Evolutionary conservation across 805 yeast genomes (phyloP).

Genomic region (Candida coquimbonensis): DNA sequence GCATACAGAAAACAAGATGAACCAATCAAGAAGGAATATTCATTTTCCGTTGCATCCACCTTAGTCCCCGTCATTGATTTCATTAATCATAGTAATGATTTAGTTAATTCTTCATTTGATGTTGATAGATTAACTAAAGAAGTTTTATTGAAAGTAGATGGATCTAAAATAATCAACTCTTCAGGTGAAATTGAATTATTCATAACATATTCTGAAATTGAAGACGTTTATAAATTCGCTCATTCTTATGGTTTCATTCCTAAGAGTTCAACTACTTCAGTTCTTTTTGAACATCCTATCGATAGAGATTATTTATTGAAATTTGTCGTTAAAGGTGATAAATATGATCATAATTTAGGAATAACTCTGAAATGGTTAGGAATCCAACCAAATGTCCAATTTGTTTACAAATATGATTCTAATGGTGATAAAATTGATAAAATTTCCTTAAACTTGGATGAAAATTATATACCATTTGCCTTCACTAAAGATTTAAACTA

Average conservation of each 20-base stretch:
- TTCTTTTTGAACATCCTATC: slow-evolving; percentile 30
- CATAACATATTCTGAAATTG: slow-evolving; percentile 38
- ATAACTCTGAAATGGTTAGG: slow-evolving; percentile 29
- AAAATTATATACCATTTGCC: slow-evolving; percentile 28
- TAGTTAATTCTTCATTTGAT: slow-evolving; percentile 52
- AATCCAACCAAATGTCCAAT: slow-evolving; percentile 34
- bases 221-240: slow-evolving; percentile 34
- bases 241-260: slow-evolving; percentile 44
- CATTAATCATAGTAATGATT: slow-evolving; percentile 48
- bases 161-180: slow-evolving; percentile 3
- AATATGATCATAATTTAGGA: slow-evolving; percentile 17
- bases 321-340: slow-evolving; percentile 6
- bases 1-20: slow-evolving; percentile 2
- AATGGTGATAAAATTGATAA: slow-evolving; percentile 9
- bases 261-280: slow-evolving; percentile 8
- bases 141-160: slow-evolving; percentile 30
- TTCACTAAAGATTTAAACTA: slow-evolving; percentile 21
- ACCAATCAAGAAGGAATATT: slow-evolving; percentile 20
- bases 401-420: slow-evolving; percentile 22
- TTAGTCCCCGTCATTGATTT: slow-evolving; percentile 64
- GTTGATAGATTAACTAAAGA: slow-evolving; percentile 41
- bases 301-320: slow-evolving; percentile 16
- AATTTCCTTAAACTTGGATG: slow-evolving; percentile 24
- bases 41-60: slow-evolving; percentile 43
- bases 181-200: slow-evolving; percentile 29